phyloP scores from a whole-genome alignment of 2,329 filamentous ascomycete genomes.

The Fusarium vanettenii region DNA sequence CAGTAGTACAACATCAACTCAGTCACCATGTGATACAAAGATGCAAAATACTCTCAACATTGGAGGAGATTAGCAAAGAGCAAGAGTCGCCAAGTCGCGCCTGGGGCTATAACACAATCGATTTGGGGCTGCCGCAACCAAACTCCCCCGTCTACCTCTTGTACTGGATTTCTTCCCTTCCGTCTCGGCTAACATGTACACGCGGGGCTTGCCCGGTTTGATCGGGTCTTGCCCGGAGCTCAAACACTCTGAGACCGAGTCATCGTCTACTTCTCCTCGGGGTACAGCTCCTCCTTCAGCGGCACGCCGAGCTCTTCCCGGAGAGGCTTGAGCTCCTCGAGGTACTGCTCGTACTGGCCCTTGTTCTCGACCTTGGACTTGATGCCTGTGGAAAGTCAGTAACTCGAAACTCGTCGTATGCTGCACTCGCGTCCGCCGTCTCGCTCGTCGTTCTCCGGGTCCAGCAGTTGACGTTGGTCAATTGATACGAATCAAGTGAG shows the following conservation, averaged over 20 bases:
- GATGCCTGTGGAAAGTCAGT: constrained; percentile 72
- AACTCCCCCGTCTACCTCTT: constrained; percentile 46
- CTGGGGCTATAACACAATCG: constrained; percentile 48
- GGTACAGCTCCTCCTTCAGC: constrained; percentile 94
- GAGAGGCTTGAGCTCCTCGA: constrained; percentile 90
- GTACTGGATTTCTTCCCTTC: constrained; percentile 41
- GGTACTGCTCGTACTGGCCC: constrained; percentile 95
- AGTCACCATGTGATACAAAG: constrained; percentile 4
- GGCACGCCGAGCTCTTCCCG: constrained; percentile 93
- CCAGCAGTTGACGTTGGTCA: constrained; percentile 9
- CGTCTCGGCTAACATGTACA: constrained; percentile 53
- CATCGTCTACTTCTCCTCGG: constrained; percentile 65
- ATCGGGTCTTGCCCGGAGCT: constrained; percentile 29
- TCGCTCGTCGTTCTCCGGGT: background rate
- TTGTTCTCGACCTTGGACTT: constrained; percentile 99
- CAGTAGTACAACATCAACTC: background rate
- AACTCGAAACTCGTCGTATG: background rate
- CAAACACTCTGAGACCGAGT: constrained; percentile 30
- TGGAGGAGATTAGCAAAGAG: constrained; percentile 37
- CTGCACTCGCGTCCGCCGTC: constrained; percentile 5
- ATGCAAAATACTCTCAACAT: constrained; percentile 36
- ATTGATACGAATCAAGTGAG: constrained; percentile 17
- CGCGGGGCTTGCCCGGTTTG: constrained; percentile 21
- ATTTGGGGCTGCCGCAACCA: constrained; percentile 47
- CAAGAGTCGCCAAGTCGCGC: constrained; percentile 38